Conservation (phyloP, 1,284 basidiomycete genomes). For the Irpex lacteus region DNA sequence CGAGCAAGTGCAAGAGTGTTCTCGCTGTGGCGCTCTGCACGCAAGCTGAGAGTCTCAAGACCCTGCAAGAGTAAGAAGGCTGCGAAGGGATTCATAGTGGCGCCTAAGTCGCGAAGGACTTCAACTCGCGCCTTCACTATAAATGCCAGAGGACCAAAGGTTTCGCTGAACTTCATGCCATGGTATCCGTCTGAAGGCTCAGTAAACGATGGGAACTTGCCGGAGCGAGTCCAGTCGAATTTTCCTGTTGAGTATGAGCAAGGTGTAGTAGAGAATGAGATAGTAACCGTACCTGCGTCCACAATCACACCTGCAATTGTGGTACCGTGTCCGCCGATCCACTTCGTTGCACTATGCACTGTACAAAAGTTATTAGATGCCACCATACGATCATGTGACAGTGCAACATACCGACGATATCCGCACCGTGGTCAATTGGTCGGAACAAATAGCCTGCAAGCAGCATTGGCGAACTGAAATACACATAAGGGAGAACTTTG, state of each 20-base stretch:
- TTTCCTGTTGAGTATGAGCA: conserved; percentile 48
- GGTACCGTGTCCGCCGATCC: conserved; percentile 90
- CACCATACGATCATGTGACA: neutral
- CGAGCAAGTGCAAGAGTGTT: conserved; percentile 76
- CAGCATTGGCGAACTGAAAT: neutral
- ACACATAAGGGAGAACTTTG: neutral
- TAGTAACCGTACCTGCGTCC: conserved; percentile 55
- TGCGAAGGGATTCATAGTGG: conserved; percentile 76
- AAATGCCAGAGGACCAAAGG: conserved; percentile 73
- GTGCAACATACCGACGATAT: conserved; percentile 60
- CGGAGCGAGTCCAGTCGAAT: conserved; percentile 81
- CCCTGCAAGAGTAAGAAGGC: conserved; percentile 86
- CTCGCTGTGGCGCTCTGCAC: conserved; percentile 72
- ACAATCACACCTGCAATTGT: conserved; percentile 85
- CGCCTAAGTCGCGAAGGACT: conserved; percentile 78
- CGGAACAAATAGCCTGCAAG: conserved; percentile 61
- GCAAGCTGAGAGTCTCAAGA: conserved; percentile 82
- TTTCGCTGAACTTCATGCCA: conserved; percentile 71
- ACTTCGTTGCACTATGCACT: conserved; percentile 88
- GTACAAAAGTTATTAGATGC: neutral
- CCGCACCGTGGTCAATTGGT: conserved; percentile 76
- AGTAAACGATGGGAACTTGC: conserved; percentile 82
- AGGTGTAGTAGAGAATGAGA: neutral
- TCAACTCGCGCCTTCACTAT: conserved; percentile 74
- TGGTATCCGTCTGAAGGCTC: conserved; percentile 85